phyloP scores from a whole-genome alignment of 495 filamentous ascomycete species.

The Hypoxylon trugodes region DNA sequence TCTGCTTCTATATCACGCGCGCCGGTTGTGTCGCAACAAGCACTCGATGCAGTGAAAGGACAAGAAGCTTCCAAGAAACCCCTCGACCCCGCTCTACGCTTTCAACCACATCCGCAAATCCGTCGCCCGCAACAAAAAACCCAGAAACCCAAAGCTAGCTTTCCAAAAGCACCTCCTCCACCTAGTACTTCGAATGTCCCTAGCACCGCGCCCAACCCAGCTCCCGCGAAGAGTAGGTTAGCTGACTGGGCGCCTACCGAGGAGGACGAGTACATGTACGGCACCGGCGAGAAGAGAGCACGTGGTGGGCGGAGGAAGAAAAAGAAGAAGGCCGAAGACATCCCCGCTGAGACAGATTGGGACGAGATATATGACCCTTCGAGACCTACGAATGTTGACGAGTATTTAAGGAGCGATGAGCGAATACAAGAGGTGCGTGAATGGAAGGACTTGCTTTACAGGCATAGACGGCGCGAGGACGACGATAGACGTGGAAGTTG shows the following conservation, averaged over 20 bases:
- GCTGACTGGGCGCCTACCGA: constrained; percentile 83
- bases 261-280: constrained; percentile 68
- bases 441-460: constrained; percentile 88
- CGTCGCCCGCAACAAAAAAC: constrained; percentile 72
- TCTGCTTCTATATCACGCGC: constrained; percentile 72
- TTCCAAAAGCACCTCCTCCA: constrained; percentile 48
- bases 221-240: constrained; percentile 69
- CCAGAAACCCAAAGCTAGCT: constrained; percentile 72
- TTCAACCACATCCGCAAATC: constrained; percentile 71
- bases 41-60: constrained; percentile 59
- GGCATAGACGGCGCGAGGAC: constrained; percentile 67
- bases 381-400: constrained; percentile 83
- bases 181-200: constrained; percentile 23
- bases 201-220: constrained; percentile 22
- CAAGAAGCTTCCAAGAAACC: constrained; percentile 73
- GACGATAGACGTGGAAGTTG: constrained; percentile 54
- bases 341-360: constrained; percentile 77
- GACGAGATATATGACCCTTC: constrained; percentile 92
- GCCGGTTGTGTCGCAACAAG: constrained; percentile 74
- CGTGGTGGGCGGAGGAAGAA: constrained; percentile 82
- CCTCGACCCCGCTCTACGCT: constrained; percentile 80
- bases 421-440: constrained; percentile 79
- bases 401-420: constrained; percentile 88
- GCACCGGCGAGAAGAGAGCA: constrained; percentile 66
- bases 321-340: constrained; percentile 77